Percentiles rank a stretch among this genome's conserved stretches.
Conservation (phyloP, 805 yeast species). For the Torulaspora gathmanii region DNA sequence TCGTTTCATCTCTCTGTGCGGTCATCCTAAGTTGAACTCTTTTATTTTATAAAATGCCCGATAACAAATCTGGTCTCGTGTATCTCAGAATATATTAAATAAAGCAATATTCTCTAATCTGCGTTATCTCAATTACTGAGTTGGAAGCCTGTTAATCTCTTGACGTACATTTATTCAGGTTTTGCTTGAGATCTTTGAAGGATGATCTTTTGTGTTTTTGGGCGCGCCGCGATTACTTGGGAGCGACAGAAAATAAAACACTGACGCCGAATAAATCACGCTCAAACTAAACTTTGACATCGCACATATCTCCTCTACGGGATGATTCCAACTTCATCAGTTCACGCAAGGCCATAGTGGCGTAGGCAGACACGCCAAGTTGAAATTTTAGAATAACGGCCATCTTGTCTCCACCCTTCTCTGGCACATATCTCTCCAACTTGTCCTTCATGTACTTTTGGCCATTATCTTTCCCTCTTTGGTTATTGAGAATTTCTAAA, state of each 20-base stretch:
- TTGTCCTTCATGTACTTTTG: constrained; percentile 32
- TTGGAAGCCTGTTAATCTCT: neutral
- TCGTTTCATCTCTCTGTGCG: constrained; percentile 7
- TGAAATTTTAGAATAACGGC: constrained; percentile 76
- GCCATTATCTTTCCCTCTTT: constrained; percentile 32
- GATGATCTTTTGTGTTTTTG: neutral
- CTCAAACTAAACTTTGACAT: constrained; percentile 31
- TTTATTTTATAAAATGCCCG: constrained; percentile 1
- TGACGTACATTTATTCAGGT: neutral
- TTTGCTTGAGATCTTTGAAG: neutral
- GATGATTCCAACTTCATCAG: constrained; percentile 74
- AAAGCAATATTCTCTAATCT: neutral
- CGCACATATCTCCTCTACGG: constrained; percentile 47
- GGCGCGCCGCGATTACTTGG: constrained; percentile 1
- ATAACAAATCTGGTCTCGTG: neutral
- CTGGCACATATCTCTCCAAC: constrained; percentile 34
- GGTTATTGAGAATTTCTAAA: constrained; percentile 47
- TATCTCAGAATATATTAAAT: neutral
- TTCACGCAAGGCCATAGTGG: constrained; percentile 96
- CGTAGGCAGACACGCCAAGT: constrained; percentile 83
- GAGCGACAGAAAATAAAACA: neutral
- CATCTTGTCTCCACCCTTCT: constrained; percentile 44
- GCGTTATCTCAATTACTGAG: neutral
- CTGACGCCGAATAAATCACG: neutral
- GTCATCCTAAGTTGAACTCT: constrained; percentile 1